A percentile compares a stretch with the other conserved stretches of the same genome.
phyloP scores from a whole-genome alignment of 305 asterid genomes.

The Fraxinus greggii region DNA sequence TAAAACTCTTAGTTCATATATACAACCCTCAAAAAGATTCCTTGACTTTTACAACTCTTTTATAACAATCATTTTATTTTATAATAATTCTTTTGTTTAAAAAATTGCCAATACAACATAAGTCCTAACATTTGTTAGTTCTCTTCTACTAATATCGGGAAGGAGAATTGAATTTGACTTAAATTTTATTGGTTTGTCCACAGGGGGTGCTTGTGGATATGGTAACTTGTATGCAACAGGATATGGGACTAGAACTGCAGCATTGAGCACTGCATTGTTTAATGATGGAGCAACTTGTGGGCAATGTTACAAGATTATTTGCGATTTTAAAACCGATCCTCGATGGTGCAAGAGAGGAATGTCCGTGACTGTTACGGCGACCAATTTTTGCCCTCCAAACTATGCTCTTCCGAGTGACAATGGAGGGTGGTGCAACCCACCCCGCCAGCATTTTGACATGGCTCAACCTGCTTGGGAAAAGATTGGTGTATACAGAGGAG shows the following conservation, averaged over 20 bases:
- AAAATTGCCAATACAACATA: no score
- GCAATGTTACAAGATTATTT: constrained; percentile 59
- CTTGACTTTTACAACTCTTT: no score
- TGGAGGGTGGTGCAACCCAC: constrained; percentile 85
- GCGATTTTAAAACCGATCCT: constrained; percentile 47
- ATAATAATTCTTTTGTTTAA: no score
- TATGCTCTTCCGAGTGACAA: constrained; percentile 51
- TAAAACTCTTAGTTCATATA: no score
- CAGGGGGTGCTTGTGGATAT: constrained; percentile 85
- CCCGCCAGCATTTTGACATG: constrained; percentile 76
- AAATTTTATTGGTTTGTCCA: not conserved
- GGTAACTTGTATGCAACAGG: constrained; percentile 62
- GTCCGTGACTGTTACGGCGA: constrained; percentile 63
- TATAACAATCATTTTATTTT: no score
- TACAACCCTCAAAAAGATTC: no score
- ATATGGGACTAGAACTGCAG: constrained; percentile 66
- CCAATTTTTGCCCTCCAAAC: constrained; percentile 71
- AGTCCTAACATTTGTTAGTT: no score
- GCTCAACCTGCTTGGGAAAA: constrained; percentile 71
- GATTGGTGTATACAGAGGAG: constrained; percentile 58
- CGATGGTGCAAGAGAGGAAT: constrained; percentile 51
- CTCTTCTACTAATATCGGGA: not conserved
- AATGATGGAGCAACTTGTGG: constrained; percentile 69
- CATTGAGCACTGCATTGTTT: constrained; percentile 68
- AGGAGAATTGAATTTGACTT: not conserved